Evolutionary conservation across 2,329 filamentous ascomycete species (phyloP).

Genomic region (Claviceps lovelessii): DNA sequence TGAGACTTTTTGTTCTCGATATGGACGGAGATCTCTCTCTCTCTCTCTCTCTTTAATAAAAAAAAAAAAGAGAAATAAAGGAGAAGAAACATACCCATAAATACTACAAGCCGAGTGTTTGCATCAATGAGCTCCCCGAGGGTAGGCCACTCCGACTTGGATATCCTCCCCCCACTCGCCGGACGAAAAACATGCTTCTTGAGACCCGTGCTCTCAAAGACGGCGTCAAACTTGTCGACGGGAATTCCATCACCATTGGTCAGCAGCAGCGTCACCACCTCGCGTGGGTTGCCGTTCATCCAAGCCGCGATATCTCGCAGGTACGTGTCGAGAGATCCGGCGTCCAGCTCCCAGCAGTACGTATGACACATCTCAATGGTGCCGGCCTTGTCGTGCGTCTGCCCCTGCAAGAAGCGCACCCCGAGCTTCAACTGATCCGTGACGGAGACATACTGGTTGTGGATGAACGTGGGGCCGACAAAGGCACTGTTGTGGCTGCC

Average conservation of each 20-base stretch:
- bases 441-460: conserved; percentile 48
- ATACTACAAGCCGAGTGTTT: conserved; percentile 52
- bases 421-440: conserved; percentile 45
- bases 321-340: conserved; percentile 40
- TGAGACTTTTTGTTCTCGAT: background rate
- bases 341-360: conserved; percentile 43
- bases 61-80: no score
- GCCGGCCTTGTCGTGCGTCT: conserved; percentile 41
- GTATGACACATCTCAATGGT: conserved; percentile 51
- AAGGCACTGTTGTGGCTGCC: conserved; percentile 55
- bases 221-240: conserved; percentile 37
- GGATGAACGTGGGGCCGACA: conserved; percentile 35
- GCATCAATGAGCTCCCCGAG: conserved; percentile 48
- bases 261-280: conserved; percentile 49
- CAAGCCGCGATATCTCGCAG: conserved; percentile 44
- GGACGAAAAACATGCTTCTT: conserved; percentile 43
- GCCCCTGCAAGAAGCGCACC: conserved; percentile 49
- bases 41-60: background rate
- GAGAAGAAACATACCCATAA: conserved; percentile 41
- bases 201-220: conserved; percentile 42
- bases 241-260: conserved; percentile 47
- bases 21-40: background rate
- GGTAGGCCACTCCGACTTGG: conserved; percentile 51
- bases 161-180: conserved; percentile 22
- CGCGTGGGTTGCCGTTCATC: conserved; percentile 42